Conservation (phyloP, 176 grass and related monocot genomes). For the Eremochloa ophiuroides region DNA sequence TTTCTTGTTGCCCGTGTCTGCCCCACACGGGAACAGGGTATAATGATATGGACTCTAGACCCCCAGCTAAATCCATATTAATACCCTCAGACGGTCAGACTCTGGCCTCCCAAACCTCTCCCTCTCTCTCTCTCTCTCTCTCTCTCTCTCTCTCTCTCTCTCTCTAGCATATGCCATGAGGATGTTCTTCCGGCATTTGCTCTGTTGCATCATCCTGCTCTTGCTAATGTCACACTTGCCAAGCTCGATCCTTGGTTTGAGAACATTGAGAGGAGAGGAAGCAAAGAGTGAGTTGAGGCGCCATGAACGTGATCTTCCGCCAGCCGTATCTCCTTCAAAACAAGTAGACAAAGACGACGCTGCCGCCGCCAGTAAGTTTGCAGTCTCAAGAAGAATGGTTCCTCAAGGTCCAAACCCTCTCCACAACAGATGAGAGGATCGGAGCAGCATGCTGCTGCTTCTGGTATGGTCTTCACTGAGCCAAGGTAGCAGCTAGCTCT, state of each 20-base stretch:
- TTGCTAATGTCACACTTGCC: slow-evolving; percentile 28
- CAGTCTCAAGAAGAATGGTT: slow-evolving; percentile 53
- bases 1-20: slow-evolving; percentile 29
- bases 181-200: slow-evolving; percentile 15
- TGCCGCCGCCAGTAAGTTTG: slow-evolving; percentile 22
- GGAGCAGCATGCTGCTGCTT: neutral
- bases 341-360: neutral
- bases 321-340: slow-evolving; percentile 31
- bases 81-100: slow-evolving; percentile 35
- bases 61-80: slow-evolving; percentile 38
- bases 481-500: neutral
- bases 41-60: too few species aligned
- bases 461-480: neutral
- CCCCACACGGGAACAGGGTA: neutral
- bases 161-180: slow-evolving; percentile 18
- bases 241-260: slow-evolving; percentile 28
- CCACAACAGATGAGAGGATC: slow-evolving; percentile 45
- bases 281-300: neutral
- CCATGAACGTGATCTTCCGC: slow-evolving; percentile 22
- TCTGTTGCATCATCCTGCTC: slow-evolving; percentile 36
- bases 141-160: neutral
- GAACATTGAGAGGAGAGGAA: slow-evolving; percentile 33
- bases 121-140: neutral
- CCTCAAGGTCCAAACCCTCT: slow-evolving; percentile 81
- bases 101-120: neutral